Percentiles rank a stretch among this genome's conserved stretches.
Conservation (phyloP, 306 rosid genomes). For the Heteromeles arbutifolia region DNA sequence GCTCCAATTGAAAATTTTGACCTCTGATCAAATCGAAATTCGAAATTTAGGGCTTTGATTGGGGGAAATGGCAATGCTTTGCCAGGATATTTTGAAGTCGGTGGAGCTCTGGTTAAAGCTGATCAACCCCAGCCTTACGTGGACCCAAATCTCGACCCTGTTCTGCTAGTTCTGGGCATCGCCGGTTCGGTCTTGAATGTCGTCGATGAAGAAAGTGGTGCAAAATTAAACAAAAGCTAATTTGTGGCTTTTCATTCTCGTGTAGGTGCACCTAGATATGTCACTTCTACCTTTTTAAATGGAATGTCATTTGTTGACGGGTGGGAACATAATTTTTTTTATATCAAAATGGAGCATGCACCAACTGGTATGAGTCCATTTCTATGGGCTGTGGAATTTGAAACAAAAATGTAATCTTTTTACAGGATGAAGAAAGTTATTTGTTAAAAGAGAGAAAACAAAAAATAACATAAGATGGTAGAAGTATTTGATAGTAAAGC, state of each 20-base stretch:
- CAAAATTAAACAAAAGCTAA: not conserved
- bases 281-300: slow-evolving; percentile 61
- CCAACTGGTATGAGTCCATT: slow-evolving; percentile 63
- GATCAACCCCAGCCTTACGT: slow-evolving; percentile 48
- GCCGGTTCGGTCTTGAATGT: slow-evolving; percentile 71
- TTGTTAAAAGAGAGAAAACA: too few species aligned
- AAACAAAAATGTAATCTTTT: too few species aligned
- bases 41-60: slow-evolving; percentile 8
- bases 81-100: slow-evolving; percentile 56
- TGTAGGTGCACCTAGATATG: slow-evolving; percentile 87
- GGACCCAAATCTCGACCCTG: slow-evolving; percentile 85
- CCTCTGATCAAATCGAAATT: not conserved
- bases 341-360: slow-evolving; percentile 98
- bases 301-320: slow-evolving; percentile 97
- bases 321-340: slow-evolving; percentile 73
- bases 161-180: slow-evolving; percentile 69
- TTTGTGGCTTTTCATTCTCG: slow-evolving; percentile 10
- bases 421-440: too few species aligned
- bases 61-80: slow-evolving; percentile 44
- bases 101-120: slow-evolving; percentile 70
- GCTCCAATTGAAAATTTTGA: not conserved
- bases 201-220: slow-evolving; percentile 40
- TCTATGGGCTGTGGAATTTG: not conserved
- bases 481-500: too few species aligned
- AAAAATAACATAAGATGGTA: too few species aligned